Percentiles rank a stretch among this genome's conserved stretches.
Conservation (phyloP, 139 green algal genomes). For the Picochlorum sp. region DNA sequence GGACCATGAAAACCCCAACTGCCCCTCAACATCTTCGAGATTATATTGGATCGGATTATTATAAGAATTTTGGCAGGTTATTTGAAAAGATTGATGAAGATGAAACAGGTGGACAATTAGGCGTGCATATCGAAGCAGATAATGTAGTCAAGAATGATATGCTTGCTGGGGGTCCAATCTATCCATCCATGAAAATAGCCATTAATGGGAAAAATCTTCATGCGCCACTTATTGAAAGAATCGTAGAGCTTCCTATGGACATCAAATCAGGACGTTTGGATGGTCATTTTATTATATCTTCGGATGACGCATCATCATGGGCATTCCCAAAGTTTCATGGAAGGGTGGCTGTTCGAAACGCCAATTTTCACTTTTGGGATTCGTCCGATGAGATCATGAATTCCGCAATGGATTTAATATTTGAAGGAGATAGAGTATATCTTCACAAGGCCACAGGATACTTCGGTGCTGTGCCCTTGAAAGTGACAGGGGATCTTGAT, state of each 20-base stretch:
- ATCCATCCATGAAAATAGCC: conserved; percentile 28
- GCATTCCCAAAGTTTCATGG: conserved; percentile 70
- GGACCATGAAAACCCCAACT: conserved; percentile 49
- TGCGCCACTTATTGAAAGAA: conserved; percentile 71
- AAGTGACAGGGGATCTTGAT: conserved; percentile 78
- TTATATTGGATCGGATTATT: conserved; percentile 30
- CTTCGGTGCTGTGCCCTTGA: conserved; percentile 68
- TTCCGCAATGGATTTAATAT: conserved; percentile 75
- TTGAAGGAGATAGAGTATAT: conserved; percentile 86
- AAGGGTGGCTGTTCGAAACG: conserved; percentile 34
- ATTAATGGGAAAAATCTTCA: conserved; percentile 52
- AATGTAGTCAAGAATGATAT: conserved; percentile 19
- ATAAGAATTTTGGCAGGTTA: not conserved
- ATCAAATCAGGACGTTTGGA: conserved; percentile 53
- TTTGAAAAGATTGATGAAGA: not conserved
- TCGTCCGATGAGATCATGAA: conserved; percentile 73
- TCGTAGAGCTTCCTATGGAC: conserved; percentile 87
- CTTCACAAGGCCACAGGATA: conserved; percentile 73
- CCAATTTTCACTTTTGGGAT: conserved; percentile 92
- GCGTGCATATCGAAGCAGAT: conserved; percentile 36
- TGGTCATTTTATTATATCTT: conserved; percentile 60
- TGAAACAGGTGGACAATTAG: conserved; percentile 21
- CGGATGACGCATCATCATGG: conserved; percentile 52
- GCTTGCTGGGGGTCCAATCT: not conserved
- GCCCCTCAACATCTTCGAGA: conserved; percentile 63